phyloP scores from a whole-genome alignment of 2,329 filamentous ascomycete genomes.

The Aspergillus uvarum region DNA sequence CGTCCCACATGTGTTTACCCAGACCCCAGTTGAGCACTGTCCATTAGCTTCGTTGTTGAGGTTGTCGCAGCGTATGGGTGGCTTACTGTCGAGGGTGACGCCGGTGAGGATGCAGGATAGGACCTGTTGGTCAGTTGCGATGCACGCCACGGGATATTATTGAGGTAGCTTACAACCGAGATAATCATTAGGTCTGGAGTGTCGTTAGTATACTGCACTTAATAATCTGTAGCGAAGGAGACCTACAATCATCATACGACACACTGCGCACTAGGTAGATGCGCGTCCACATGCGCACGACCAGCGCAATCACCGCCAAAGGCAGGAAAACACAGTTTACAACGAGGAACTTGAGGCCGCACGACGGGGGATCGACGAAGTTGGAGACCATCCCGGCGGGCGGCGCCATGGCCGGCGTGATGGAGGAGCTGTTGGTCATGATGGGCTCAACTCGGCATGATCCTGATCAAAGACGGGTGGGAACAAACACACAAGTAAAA shows the following conservation, averaged over 20 bases:
- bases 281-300: constrained; percentile 28
- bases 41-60: neutral
- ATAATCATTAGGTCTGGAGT: constrained; percentile 26
- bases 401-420: constrained; percentile 26
- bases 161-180: constrained; percentile 19
- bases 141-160: neutral
- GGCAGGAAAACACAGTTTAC: constrained; percentile 31
- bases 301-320: constrained; percentile 21
- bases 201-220: neutral
- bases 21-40: constrained; percentile 30
- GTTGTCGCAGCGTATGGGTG: neutral
- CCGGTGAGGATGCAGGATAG: constrained; percentile 23
- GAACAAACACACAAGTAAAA: too few species aligned
- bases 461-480: neutral
- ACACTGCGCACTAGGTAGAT: constrained; percentile 27
- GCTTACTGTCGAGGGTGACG: constrained; percentile 26
- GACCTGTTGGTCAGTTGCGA: constrained; percentile 12
- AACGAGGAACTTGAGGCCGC: constrained; percentile 25
- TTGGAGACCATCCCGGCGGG: constrained; percentile 27
- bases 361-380: constrained; percentile 27
- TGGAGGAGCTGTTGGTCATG: constrained; percentile 18
- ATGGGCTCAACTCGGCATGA: neutral
- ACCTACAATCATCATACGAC: constrained; percentile 30
- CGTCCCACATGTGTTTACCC: constrained; percentile 32
- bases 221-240: neutral